These are phyloP conservation scores for Solanum sparsipilum DNA, from an alignment of 257 asterid genomes.

Conservation along the genomic window DNA sequence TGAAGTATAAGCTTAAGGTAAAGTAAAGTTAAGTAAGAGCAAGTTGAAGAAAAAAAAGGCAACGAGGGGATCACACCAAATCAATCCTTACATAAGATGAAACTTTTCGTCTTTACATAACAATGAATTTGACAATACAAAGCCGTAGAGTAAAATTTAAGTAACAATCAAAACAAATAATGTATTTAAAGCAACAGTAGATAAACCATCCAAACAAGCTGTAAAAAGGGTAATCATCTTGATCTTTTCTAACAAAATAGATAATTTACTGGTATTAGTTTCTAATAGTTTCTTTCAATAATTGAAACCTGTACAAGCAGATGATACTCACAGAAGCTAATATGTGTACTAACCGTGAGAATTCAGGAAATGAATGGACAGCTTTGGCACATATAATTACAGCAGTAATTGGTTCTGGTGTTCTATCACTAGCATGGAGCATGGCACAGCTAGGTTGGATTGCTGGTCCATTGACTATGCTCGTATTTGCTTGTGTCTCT, in stretches of 20 bases:
- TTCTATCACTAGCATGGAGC: conserved; percentile 66
- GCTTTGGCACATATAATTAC: conserved; percentile 73
- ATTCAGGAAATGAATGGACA: conserved; percentile 56
- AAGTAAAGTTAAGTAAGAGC: not conserved
- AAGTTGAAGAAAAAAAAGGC: not conserved
- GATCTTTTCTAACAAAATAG: not conserved
- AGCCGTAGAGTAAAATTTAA: not conserved
- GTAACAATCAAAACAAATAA: not conserved
- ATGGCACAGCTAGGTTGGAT: conserved; percentile 70
- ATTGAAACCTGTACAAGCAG: not conserved
- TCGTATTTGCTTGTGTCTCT: conserved; percentile 39
- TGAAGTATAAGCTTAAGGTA: not conserved
- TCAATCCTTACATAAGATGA: not conserved
- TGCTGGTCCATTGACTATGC: conserved; percentile 55
- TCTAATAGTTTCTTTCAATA: not conserved
- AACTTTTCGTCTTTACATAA: not conserved
- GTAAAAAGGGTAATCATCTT: not conserved
- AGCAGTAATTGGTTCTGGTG: conserved; percentile 73
- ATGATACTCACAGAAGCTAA: not conserved
- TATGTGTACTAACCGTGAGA: not conserved
- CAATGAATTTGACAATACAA: not conserved
- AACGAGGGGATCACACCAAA: not conserved
- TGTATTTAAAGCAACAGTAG: not conserved
- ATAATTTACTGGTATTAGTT: not conserved
- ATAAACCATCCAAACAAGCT: not conserved